These are phyloP conservation scores for Ophiostoma fasciatum DNA, from an alignment of 2,329 filamentous ascomycete species.

Conservation along the genomic window DNA sequence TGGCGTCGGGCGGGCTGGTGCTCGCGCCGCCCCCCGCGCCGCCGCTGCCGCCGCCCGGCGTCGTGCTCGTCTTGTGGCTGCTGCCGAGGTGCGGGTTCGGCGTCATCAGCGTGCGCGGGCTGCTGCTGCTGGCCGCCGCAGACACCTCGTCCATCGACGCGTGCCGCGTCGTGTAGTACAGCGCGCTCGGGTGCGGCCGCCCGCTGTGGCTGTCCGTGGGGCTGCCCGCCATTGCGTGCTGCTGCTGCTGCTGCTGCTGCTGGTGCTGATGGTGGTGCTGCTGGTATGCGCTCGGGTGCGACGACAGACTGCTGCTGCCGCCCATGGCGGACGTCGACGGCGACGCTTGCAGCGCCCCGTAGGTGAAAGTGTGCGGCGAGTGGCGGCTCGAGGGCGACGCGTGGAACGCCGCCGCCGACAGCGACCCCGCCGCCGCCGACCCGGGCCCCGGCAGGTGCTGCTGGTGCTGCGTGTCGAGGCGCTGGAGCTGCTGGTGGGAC, in stretches of 20 bases:
- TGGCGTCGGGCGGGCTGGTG: slow-evolving; percentile 8
- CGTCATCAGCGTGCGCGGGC: slow-evolving; percentile 10
- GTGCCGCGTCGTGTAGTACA: slow-evolving; percentile 7
- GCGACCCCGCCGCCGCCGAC: slow-evolving; percentile 2
- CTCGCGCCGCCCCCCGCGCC: slow-evolving; percentile 2
- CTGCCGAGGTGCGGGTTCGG: slow-evolving; percentile 10
- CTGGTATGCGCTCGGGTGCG: too few relatives aligned
- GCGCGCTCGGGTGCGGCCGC: slow-evolving; percentile 5
- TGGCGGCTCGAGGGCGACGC: slow-evolving; percentile 8
- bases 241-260: too few relatives aligned
- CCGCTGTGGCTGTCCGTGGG: too few relatives aligned
- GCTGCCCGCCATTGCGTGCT: too few relatives aligned
- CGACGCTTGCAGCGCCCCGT: slow-evolving; percentile 7
- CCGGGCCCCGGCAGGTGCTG: not conserved
- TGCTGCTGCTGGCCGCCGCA: too few relatives aligned
- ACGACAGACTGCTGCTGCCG: not conserved
- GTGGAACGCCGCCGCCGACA: too few relatives aligned
- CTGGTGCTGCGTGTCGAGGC: slow-evolving; percentile 9
- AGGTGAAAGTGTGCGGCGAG: slow-evolving; percentile 8
- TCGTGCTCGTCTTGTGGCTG: too few relatives aligned
- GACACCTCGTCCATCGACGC: slow-evolving; percentile 6
- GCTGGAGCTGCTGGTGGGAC: slow-evolving; percentile 7
- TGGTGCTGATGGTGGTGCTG: too few relatives aligned
- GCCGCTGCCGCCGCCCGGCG: not conserved
- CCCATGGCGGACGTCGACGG: slow-evolving; percentile 8